These are phyloP conservation scores for Epichloe brachyelytri DNA, from an alignment of 2,329 filamentous ascomycete species.

Conservation along the genomic window DNA sequence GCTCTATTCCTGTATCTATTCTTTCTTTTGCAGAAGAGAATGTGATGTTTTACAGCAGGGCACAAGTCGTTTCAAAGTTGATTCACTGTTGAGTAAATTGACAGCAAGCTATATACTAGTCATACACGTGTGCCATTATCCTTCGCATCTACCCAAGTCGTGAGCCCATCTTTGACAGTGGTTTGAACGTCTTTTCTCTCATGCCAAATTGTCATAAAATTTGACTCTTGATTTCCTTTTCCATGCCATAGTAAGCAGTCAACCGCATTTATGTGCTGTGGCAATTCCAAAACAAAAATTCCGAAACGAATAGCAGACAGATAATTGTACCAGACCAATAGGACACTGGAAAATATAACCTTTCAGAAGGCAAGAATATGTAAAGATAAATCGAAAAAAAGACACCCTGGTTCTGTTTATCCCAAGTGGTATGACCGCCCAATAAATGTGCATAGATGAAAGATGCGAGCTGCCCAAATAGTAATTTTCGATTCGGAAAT, in stretches of 20 bases:
- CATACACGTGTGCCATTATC: background rate
- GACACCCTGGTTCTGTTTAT: slow-evolving; percentile 15
- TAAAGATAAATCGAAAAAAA: background rate
- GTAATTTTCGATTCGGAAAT: background rate
- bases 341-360: too few species aligned
- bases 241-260: background rate
- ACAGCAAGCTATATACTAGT: background rate
- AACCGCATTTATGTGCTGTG: too few species aligned
- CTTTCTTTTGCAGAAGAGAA: too few species aligned
- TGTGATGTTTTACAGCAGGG: too few species aligned
- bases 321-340: too few species aligned
- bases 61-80: too few species aligned
- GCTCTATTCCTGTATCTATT: too few species aligned
- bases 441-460: slow-evolving; percentile 1
- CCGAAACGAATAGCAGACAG: too few species aligned
- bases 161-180: background rate
- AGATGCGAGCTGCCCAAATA: slow-evolving; percentile 2
- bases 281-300: too few species aligned
- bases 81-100: background rate
- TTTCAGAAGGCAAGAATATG: background rate
- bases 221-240: background rate
- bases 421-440: slow-evolving; percentile 19
- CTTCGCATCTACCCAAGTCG: background rate
- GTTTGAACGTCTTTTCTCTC: background rate
- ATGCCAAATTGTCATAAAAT: background rate